Conservation (phyloP, 2,329 filamentous ascomycete genomes). For the Seiridium cupressi region DNA sequence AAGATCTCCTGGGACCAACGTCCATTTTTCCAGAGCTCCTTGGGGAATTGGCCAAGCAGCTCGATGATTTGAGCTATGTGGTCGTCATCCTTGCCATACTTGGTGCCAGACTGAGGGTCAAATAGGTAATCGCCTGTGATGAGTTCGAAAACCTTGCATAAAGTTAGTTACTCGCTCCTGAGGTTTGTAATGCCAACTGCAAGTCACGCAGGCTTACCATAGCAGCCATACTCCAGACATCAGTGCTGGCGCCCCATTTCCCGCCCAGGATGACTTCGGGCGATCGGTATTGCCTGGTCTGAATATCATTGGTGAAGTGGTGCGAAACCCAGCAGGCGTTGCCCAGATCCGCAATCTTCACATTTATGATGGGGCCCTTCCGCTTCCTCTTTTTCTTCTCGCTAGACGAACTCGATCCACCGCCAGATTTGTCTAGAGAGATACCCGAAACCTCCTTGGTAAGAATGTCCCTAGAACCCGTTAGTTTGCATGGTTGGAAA, state of each 20-base stretch:
- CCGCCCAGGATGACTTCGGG: conserved; percentile 95
- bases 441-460: conserved; percentile 94
- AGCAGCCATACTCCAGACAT: conserved; percentile 99
- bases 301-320: conserved; percentile 99
- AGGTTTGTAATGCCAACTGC: background rate
- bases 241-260: conserved; percentile 99
- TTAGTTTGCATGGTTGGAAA: background rate
- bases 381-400: conserved; percentile 65
- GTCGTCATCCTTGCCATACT: conserved; percentile 99
- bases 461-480: conserved; percentile 69
- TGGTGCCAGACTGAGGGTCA: conserved; percentile 95
- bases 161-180: background rate
- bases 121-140: conserved; percentile 99
- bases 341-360: conserved; percentile 97
- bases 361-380: conserved; percentile 72
- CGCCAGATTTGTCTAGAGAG: conserved; percentile 72
- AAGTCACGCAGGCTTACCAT: conserved; percentile 67
- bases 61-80: conserved; percentile 99
- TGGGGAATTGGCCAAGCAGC: conserved; percentile 88
- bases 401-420: conserved; percentile 35
- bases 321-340: conserved; percentile 99
- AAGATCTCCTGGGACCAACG: conserved; percentile 99
- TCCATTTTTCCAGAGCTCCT: conserved; percentile 84
- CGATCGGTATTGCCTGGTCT: conserved; percentile 94
- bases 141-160: conserved; percentile 80